Percentiles rank a stretch among this genome's conserved stretches.
Conservation (phyloP, 495 filamentous ascomycete genomes). For the Usnea hakonensis region DNA sequence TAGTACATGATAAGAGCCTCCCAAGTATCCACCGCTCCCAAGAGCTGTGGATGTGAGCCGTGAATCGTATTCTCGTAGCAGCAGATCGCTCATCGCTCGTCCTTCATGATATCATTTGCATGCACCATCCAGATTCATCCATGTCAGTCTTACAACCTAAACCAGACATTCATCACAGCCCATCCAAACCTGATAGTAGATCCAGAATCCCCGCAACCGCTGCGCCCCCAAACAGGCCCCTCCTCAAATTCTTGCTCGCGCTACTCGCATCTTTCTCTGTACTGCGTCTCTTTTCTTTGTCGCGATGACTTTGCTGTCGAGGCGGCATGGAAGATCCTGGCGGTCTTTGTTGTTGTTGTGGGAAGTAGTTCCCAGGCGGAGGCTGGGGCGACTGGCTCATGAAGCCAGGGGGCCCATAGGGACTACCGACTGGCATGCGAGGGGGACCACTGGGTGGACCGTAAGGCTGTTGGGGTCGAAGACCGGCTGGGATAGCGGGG, state of each 20-base stretch:
- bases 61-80: not conserved
- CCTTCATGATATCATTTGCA: not conserved
- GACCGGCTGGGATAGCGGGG: not conserved
- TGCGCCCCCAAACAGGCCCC: constrained; percentile 36
- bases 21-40: not conserved
- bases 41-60: not conserved
- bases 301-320: constrained; percentile 22
- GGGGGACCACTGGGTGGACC: constrained; percentile 1
- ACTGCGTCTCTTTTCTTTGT: constrained; percentile 16
- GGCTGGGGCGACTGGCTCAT: constrained; percentile 14
- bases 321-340: constrained; percentile 8
- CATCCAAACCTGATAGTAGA: constrained; percentile 34
- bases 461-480: constrained; percentile 8
- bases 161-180: constrained; percentile 13
- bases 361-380: constrained; percentile 18
- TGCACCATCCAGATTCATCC: not conserved
- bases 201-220: constrained; percentile 41
- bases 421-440: constrained; percentile 13
- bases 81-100: constrained; percentile 2
- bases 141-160: not conserved
- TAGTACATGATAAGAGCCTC: not conserved
- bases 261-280: constrained; percentile 14
- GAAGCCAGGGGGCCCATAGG: constrained; percentile 10
- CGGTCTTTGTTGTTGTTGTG: constrained; percentile 18
- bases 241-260: constrained; percentile 32